Evolutionary conservation across 2,329 filamentous ascomycete genomes (phyloP), one percentile per base, ranked within the genome.

Genomic region (Epichloe hybrida): DNA sequence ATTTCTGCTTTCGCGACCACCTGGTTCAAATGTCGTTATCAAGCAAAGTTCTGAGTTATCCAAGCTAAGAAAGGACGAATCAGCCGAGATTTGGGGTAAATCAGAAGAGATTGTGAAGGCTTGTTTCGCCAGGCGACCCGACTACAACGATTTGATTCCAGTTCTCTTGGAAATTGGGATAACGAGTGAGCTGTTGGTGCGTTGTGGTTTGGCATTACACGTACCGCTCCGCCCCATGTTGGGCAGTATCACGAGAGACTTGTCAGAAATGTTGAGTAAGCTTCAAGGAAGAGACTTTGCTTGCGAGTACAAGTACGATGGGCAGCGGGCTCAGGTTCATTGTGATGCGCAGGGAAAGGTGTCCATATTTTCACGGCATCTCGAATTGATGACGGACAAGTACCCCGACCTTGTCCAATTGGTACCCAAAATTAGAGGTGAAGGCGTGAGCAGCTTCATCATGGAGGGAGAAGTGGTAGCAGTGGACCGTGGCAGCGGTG

Each of bases 241-340:
- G 49, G 93, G 93, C 1, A 94, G 88, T 64, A 97, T 97, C 56
- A 97, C 93, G 0, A 76, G 93, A 42, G 91, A 97, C 60, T 69
- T 97, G 17, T 82, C 86, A 0, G 91, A 97, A 59, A 96, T 97
- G 89, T 79, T 97, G 55, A 90, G 84, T 1, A 95, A 93, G 58
- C 72, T 98, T 0, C 86, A 94, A 70, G 88, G 85, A 0, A 78
- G 90, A 52, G 85, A 89, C 54, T 97, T 97, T 63, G 85, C 83
- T 41, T 96, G 91, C 66, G 93, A 98, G 63, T 97, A 84, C 72
- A 98, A 98, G 63, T 98, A 98, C 58, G 93, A 98, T 59, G 93
- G 93, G 0, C 93, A 98, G 61, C 79, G 93, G 50, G 93, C 93
- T 0, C 93, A 98, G 61, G 86, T 98, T 0, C 93, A 98, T 61